phyloP scores from a whole-genome alignment of 2,329 filamentous ascomycete genomes.

The Chrysosphaeria jannelii region DNA sequence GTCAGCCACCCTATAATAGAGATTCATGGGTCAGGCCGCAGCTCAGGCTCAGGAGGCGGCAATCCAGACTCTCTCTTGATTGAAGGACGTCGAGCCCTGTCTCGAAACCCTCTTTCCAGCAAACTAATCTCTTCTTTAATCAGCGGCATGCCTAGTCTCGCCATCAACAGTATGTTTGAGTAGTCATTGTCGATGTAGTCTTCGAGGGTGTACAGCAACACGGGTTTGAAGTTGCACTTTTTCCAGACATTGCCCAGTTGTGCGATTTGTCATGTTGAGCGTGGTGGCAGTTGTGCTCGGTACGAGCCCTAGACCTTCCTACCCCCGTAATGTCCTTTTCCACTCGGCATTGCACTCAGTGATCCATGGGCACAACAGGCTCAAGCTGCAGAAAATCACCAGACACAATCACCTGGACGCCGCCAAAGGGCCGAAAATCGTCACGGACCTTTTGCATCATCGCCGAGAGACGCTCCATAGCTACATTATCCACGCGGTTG shows the following conservation, averaged over 20 bases:
- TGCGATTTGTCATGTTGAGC: neutral
- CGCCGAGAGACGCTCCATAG: constrained; percentile 19
- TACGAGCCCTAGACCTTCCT: neutral
- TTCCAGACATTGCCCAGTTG: no score
- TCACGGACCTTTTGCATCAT: constrained; percentile 13
- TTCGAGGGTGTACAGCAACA: no score
- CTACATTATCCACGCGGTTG: constrained; percentile 27
- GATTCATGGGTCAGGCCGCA: no score
- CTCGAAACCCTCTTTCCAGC: no score
- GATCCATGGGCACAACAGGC: constrained; percentile 23
- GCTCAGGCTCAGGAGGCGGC: no score
- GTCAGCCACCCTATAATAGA: no score
- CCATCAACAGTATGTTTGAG: no score
- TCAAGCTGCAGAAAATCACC: constrained; percentile 31
- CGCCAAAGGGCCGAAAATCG: constrained; percentile 10
- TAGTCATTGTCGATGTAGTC: neutral
- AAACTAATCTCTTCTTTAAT: no score
- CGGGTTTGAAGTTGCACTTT: no score
- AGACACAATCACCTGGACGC: constrained; percentile 22
- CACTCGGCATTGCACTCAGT: constrained; percentile 18
- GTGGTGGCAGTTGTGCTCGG: neutral
- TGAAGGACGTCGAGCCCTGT: no score
- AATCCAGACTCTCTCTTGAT: no score
- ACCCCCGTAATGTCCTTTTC: constrained; percentile 7
- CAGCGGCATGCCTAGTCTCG: no score